These are phyloP conservation scores for Funneliformis caledonium DNA, from an alignment of 371 early-diverging fungal species.

Conservation along the genomic window DNA sequence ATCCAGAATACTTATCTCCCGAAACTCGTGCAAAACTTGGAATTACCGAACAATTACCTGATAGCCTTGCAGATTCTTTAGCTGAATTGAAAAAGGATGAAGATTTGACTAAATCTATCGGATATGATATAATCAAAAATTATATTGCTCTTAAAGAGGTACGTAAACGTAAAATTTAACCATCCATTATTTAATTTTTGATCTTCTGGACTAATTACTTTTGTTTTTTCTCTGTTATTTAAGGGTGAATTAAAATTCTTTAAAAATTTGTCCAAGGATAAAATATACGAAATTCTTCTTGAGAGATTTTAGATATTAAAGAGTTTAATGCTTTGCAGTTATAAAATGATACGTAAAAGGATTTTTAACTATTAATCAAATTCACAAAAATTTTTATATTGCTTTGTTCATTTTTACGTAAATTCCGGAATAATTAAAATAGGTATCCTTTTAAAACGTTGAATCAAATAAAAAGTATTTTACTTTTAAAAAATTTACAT, in stretches of 20 bases:
- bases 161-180: not conserved
- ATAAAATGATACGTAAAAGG: too few relatives aligned
- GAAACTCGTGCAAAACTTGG: not conserved
- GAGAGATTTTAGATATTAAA: not conserved
- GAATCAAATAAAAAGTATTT: too few relatives aligned
- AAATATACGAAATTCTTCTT: not conserved
- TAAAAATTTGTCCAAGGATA: not conserved
- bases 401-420: too few relatives aligned
- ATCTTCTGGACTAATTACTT: not conserved
- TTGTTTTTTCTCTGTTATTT: not conserved
- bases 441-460: too few relatives aligned
- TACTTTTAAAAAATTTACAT: not conserved
- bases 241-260: not conserved
- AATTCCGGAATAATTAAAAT: too few relatives aligned
- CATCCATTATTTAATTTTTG: not conserved
- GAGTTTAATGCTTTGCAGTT: too few relatives aligned
- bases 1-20: not conserved
- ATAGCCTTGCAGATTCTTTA: conserved; percentile 9
- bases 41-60: conserved; percentile 26
- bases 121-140: not conserved
- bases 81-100: conserved; percentile 17
- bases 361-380: too few relatives aligned
- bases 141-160: conserved; percentile 31
- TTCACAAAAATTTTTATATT: too few relatives aligned
- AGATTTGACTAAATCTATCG: not conserved